phyloP scores from a whole-genome alignment of 2,329 filamentous ascomycete genomes.

The Macrophomina pseudophaseolina region DNA sequence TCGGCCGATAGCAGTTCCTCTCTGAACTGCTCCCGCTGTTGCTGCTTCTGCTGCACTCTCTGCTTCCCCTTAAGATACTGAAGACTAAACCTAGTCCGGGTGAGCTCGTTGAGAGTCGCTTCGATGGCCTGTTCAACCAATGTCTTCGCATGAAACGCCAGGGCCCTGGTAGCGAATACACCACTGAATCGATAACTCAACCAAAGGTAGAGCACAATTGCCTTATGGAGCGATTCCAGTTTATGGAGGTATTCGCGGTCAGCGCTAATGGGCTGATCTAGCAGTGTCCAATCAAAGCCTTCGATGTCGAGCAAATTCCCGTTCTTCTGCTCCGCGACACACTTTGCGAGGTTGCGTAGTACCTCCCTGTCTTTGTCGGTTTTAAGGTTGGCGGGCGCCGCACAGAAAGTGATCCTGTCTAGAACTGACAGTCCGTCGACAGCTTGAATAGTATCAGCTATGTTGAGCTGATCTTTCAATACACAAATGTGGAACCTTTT shows the following conservation, averaged over 20 bases:
- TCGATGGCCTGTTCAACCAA: constrained; percentile 80
- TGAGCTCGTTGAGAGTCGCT: constrained; percentile 43
- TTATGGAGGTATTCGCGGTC: constrained; percentile 64
- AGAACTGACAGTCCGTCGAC: constrained; percentile 69
- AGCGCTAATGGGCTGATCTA: constrained; percentile 62
- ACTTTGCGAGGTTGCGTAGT: constrained; percentile 68
- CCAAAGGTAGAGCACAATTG: constrained; percentile 88
- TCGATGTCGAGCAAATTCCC: constrained; percentile 75
- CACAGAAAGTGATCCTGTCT: constrained; percentile 77
- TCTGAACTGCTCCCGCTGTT: neutral
- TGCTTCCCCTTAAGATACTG: neutral
- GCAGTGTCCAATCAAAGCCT: constrained; percentile 71
- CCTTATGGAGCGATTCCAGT: constrained; percentile 80
- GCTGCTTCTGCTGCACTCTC: neutral
- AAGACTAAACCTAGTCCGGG: neutral
- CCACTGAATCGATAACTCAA: constrained; percentile 86
- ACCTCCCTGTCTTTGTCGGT: constrained; percentile 56
- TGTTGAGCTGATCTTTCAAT: constrained; percentile 64
- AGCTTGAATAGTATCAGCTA: constrained; percentile 77
- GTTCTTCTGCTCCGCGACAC: constrained; percentile 69
- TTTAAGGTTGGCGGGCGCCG: constrained; percentile 68
- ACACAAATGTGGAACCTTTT: constrained; percentile 73
- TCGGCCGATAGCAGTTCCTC: neutral
- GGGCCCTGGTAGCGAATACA: constrained; percentile 73
- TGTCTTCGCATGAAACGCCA: constrained; percentile 80